Evolutionary conservation across 345 rosid species (phyloP).

Genomic region (Eucalyptus sp.): DNA sequence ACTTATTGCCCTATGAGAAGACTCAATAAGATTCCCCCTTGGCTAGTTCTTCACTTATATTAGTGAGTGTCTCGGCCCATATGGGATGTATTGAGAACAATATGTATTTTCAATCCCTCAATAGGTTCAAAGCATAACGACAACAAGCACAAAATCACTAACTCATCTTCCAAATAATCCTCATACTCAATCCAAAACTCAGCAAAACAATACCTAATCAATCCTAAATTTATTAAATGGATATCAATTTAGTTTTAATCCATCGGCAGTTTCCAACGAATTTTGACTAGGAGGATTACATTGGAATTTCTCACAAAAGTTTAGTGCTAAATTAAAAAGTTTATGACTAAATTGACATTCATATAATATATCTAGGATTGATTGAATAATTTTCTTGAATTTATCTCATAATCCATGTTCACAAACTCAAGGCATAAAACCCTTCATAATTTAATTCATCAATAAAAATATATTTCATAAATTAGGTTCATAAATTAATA

Average conservation of each 20-base stretch:
- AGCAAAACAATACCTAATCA: background rate
- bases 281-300: background rate
- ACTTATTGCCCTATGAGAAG: background rate
- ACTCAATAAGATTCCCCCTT: background rate
- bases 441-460: too few species aligned
- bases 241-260: background rate
- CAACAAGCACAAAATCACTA: background rate
- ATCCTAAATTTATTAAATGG: background rate
- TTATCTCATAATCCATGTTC: too few species aligned
- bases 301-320: too few species aligned
- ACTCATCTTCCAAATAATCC: background rate
- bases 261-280: rapidly evolving
- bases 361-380: background rate
- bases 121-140: background rate
- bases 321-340: too few species aligned
- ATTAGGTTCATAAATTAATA: background rate
- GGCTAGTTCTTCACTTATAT: background rate
- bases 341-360: background rate
- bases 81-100: background rate
- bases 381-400: background rate
- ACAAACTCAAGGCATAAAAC: too few species aligned
- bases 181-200: background rate
- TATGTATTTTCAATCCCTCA: background rate
- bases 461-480: background rate
- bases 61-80: background rate